A percentile compares a stretch with the other conserved stretches of the same genome.
Evolutionary conservation across 1,284 basidiomycete genomes (phyloP).

Genomic region (Omphalotus olearius): DNA sequence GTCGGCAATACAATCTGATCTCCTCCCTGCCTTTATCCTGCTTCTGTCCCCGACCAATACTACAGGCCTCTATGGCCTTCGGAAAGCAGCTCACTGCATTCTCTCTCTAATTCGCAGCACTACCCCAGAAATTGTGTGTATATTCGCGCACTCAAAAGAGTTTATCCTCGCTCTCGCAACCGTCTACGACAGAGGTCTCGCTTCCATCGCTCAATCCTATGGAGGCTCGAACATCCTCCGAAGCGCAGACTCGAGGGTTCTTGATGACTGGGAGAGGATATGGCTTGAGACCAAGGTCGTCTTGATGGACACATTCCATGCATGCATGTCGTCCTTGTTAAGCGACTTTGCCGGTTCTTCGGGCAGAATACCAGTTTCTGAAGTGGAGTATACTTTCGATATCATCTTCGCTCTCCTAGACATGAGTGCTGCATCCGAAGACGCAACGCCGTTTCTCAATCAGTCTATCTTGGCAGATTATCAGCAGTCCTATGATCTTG

Average conservation of each 20-base stretch:
- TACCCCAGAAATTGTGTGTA: conserved; percentile 42
- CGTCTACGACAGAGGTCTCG: conserved; percentile 55
- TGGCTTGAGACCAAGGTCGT: conserved; percentile 69
- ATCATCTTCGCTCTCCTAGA: conserved; percentile 54
- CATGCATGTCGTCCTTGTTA: conserved; percentile 47
- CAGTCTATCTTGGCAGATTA: conserved; percentile 65
- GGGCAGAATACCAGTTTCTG: conserved; percentile 35
- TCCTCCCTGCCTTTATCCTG: conserved; percentile 51
- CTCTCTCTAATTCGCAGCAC: conserved; percentile 48
- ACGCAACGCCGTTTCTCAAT: conserved; percentile 57
- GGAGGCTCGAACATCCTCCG: conserved; percentile 45
- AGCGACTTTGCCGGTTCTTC: conserved; percentile 40
- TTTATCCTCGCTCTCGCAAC: conserved; percentile 56
- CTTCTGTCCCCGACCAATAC: conserved; percentile 38
- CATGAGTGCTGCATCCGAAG: conserved; percentile 21
- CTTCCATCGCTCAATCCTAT: conserved; percentile 51
- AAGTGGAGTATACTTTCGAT: conserved; percentile 52
- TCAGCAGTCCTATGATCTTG: conserved; percentile 59
- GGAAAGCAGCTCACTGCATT: conserved; percentile 58
- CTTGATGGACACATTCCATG: conserved; percentile 64
- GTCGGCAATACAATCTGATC: conserved; percentile 34
- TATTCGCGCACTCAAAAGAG: conserved; percentile 45
- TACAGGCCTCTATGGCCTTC: conserved; percentile 56
- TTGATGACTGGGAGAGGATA: conserved; percentile 63
- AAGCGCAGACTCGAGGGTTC: conserved; percentile 21